Evolutionary conservation across 2,329 filamentous ascomycete species (phyloP).

Genomic region (Diplodia intermedia): DNA sequence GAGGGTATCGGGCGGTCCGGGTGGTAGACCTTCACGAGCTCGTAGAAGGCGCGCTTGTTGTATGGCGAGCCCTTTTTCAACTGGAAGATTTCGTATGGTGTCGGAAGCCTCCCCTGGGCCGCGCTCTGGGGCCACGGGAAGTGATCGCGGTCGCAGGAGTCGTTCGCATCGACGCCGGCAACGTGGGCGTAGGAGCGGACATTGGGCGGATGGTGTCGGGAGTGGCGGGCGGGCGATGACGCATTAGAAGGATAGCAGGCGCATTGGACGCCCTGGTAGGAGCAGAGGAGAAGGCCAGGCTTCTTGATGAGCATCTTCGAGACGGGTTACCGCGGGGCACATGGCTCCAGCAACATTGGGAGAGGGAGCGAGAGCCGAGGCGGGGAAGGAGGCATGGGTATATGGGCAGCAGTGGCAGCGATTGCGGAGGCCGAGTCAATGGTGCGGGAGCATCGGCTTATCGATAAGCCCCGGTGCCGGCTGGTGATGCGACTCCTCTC

Average conservation of each 20-base stretch:
- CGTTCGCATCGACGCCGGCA: conserved; percentile 26
- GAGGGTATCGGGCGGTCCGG: conserved; percentile 69
- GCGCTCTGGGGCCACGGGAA: conserved; percentile 45
- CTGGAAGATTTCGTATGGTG: conserved; percentile 89
- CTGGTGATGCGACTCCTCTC: background rate
- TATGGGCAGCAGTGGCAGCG: background rate
- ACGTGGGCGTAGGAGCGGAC: conserved; percentile 42
- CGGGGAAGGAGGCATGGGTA: background rate
- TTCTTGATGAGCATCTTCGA: conserved; percentile 50
- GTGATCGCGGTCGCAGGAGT: conserved; percentile 32
- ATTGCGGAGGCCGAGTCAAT: conserved; percentile 22
- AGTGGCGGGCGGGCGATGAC: conserved; percentile 50
- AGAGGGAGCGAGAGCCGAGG: background rate
- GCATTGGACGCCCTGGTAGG: conserved; percentile 39
- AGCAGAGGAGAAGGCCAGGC: conserved; percentile 42
- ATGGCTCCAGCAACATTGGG: conserved; percentile 28
- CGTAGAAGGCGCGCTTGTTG: conserved; percentile 82
- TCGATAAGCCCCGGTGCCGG: conserved; percentile 18
- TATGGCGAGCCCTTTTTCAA: conserved; percentile 70
- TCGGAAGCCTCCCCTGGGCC: conserved; percentile 60
- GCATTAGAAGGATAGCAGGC: conserved; percentile 43
- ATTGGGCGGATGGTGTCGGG: conserved; percentile 41
- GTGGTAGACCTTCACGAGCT: conserved; percentile 95
- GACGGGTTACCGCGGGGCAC: conserved; percentile 13
- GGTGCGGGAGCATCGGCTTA: conserved; percentile 25